Percentiles rank a stretch among this genome's conserved stretches.
Evolutionary conservation across 2,329 filamentous ascomycete species (phyloP).

Genomic region (Davidsoniella eucalypti): DNA sequence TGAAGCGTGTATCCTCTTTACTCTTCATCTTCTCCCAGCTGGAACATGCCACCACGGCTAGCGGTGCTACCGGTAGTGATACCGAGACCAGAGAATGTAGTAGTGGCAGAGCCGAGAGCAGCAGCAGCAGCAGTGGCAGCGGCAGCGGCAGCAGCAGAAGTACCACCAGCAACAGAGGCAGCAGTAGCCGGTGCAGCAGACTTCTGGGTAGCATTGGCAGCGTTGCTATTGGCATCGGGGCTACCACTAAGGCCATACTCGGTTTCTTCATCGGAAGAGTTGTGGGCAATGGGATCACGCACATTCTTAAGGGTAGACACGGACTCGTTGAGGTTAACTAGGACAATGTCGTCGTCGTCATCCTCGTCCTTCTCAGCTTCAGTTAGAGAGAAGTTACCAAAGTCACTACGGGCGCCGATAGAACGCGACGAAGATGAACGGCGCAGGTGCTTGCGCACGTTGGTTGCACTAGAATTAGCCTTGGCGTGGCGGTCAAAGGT

Average conservation of each 20-base stretch:
- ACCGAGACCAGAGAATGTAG: background rate
- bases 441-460: conserved; percentile 30
- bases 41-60: background rate
- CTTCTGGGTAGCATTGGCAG: too few relatives aligned
- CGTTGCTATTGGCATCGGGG: too few relatives aligned
- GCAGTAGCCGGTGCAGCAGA: too few relatives aligned
- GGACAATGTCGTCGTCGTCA: background rate
- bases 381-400: conserved; percentile 20
- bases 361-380: background rate
- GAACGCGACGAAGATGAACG: conserved; percentile 71
- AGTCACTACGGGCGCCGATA: conserved; percentile 73
- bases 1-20: background rate
- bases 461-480: background rate
- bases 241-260: background rate
- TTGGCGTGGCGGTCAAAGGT: conserved; percentile 40
- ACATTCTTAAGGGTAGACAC: conserved; percentile 1
- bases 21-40: background rate
- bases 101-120: too few relatives aligned
- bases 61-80: background rate
- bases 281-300: background rate
- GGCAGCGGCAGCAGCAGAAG: too few relatives aligned
- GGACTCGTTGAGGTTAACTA: too few relatives aligned
- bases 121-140: too few relatives aligned
- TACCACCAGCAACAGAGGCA: too few relatives aligned
- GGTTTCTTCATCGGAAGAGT: background rate